Evolutionary conservation across 371 early-diverging fungal genomes (phyloP).

Genomic region (Nematocida sp.): DNA sequence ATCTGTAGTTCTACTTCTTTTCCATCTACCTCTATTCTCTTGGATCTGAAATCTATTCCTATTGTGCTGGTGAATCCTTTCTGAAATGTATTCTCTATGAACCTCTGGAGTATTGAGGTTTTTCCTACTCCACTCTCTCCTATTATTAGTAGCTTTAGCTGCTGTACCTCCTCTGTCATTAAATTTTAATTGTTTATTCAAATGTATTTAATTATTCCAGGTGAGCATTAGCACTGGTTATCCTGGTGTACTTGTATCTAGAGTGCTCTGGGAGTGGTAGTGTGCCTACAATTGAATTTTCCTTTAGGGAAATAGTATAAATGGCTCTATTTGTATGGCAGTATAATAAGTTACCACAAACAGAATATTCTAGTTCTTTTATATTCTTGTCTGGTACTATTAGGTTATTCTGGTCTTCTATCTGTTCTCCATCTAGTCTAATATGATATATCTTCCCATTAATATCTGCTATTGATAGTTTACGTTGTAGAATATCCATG

Average conservation of each 20-base stretch:
- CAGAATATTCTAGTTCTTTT: too few relatives aligned
- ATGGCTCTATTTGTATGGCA: too few relatives aligned
- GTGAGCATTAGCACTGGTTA: slow-evolving; percentile 48
- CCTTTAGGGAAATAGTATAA: too few relatives aligned
- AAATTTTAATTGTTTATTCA: too few relatives aligned
- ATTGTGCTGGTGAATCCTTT: slow-evolving; percentile 58
- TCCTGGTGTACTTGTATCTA: not conserved
- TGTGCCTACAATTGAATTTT: too few relatives aligned
- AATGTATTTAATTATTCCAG: too few relatives aligned
- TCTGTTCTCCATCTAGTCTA: slow-evolving; percentile 16
- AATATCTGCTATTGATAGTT: not conserved
- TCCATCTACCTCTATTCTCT: slow-evolving; percentile 74
- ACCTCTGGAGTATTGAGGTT: slow-evolving; percentile 65
- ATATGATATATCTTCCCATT: slow-evolving; percentile 26
- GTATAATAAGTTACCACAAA: too few relatives aligned
- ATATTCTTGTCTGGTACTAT: too few relatives aligned
- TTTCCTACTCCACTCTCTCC: slow-evolving; percentile 69
- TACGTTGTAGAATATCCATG: slow-evolving; percentile 16
- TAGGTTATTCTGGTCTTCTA: too few relatives aligned
- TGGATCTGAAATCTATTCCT: slow-evolving; percentile 61
- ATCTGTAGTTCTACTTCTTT: slow-evolving; percentile 80
- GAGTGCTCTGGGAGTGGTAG: too few relatives aligned
- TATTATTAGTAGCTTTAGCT: slow-evolving; percentile 64
- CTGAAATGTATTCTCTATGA: slow-evolving; percentile 56
- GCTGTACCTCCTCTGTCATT: slow-evolving; percentile 24